Evolutionary conservation across 257 asterid genomes (phyloP).

Genomic region (Ilex asprella): DNA sequence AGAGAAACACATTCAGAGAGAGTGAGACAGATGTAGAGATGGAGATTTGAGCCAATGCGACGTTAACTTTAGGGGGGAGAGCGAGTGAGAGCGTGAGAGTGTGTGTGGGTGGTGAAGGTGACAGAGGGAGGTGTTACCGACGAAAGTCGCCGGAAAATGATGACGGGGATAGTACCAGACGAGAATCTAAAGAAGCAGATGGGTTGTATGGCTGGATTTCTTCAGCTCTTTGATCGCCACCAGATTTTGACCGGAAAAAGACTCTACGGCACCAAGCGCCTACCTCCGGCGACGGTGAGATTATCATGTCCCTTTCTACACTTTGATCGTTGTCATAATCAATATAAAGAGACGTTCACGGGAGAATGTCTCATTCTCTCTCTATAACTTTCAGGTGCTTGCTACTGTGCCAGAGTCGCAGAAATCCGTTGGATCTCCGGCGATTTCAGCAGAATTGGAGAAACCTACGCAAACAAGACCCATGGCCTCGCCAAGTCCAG

Average conservation of each 20-base stretch:
- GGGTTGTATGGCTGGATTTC: conserved; percentile 48
- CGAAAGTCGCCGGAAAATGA: conserved; percentile 16
- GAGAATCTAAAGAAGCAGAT: conserved; percentile 48
- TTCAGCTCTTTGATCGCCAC: conserved; percentile 75
- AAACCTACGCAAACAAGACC: conserved; percentile 20
- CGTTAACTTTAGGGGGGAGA: neutral
- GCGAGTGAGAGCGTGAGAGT: neutral
- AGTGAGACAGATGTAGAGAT: neutral
- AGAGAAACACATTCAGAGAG: conserved; percentile 9
- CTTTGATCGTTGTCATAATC: neutral
- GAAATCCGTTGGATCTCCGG: conserved; percentile 46
- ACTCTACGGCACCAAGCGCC: conserved; percentile 49
- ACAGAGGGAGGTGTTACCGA: neutral
- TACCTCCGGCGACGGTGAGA: conserved; percentile 42
- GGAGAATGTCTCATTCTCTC: neutral
- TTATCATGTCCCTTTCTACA: neutral
- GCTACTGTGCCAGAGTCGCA: conserved; percentile 52
- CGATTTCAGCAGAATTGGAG: conserved; percentile 26
- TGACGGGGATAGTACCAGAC: conserved; percentile 33
- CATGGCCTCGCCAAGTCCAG: conserved; percentile 22
- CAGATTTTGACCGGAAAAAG: conserved; percentile 57
- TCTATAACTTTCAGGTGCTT: conserved; percentile 24
- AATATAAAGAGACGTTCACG: neutral
- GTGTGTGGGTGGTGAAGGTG: neutral
- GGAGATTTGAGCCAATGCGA: conserved; percentile 20